Conservation (phyloP, 129 eudicot genomes). For the Centrapalus pauciflorus region DNA sequence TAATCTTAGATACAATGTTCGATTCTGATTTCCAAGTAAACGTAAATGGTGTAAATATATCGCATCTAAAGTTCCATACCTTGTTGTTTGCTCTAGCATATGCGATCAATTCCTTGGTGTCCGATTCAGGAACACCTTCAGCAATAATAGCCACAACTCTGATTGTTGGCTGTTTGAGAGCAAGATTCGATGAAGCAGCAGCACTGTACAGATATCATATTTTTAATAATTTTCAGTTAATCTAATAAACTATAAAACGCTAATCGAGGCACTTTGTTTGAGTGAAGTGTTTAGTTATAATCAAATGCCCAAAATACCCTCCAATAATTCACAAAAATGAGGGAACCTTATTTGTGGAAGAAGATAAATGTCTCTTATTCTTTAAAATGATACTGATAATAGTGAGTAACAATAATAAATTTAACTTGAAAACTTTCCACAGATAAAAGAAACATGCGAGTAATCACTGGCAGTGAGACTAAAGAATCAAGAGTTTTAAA, state of each 20-base stretch:
- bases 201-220: constrained; percentile 47
- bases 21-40: neutral
- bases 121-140: constrained; percentile 85
- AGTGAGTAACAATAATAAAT: neutral
- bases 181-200: constrained; percentile 79
- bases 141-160: constrained; percentile 84
- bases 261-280: too few relatives aligned
- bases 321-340: too few relatives aligned
- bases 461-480: neutral
- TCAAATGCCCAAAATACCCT: too few relatives aligned
- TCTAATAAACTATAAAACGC: too few relatives aligned
- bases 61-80: too few relatives aligned
- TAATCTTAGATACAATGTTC: neutral
- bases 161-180: constrained; percentile 79
- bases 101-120: constrained; percentile 72
- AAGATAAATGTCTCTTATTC: too few relatives aligned
- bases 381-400: neutral
- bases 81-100: constrained; percentile 73
- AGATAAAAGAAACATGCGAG: neutral
- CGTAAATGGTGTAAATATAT: too few relatives aligned
- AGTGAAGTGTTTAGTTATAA: too few relatives aligned
- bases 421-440: neutral
- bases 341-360: too few relatives aligned
- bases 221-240: neutral
- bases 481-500: neutral